Percentiles rank a stretch among this genome's conserved stretches.
These are phyloP conservation scores for Hericium rajendrae DNA, from an alignment of 768 basidiomycete genomes.

Conservation along the genomic window DNA sequence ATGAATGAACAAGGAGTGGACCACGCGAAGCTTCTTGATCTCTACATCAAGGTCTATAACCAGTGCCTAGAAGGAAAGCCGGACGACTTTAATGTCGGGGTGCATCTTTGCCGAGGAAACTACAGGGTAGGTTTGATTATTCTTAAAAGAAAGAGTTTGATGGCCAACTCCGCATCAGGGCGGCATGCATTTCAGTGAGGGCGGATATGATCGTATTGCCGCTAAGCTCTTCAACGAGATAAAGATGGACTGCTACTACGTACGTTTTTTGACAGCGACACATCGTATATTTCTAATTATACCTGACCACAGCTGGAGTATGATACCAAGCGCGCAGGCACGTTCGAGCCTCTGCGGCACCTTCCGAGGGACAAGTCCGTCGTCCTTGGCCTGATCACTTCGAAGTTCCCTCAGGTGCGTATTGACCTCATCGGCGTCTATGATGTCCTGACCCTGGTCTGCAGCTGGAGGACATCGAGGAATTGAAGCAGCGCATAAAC, in stretches of 20 bases:
- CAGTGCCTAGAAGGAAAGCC: constrained; percentile 43
- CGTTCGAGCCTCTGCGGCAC: constrained; percentile 44
- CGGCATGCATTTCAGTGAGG: constrained; percentile 48
- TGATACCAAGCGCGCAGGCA: constrained; percentile 54
- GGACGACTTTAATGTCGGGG: constrained; percentile 40
- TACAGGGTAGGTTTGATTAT: constrained; percentile 14
- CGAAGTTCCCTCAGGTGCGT: constrained; percentile 25
- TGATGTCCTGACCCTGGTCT: neutral
- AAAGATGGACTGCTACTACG: constrained; percentile 43
- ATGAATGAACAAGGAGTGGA: constrained; percentile 56
- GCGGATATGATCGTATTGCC: constrained; percentile 47
- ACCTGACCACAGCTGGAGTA: constrained; percentile 39
- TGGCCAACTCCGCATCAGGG: constrained; percentile 13
- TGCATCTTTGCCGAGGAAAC: constrained; percentile 51
- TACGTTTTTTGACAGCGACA: constrained; percentile 9
- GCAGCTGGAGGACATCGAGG: constrained; percentile 32
- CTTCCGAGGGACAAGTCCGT: constrained; percentile 36
- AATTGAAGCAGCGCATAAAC: constrained; percentile 30
- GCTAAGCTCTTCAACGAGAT: constrained; percentile 47
- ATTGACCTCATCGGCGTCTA: too few relatives aligned
- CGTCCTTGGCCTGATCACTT: constrained; percentile 35
- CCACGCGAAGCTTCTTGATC: constrained; percentile 53
- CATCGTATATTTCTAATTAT: neutral
- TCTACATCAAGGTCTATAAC: constrained; percentile 57
- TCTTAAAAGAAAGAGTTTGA: neutral